Evolutionary conservation across 2,329 filamentous ascomycete genomes (phyloP).

Genomic region (Cryoendolithus antarcticus): DNA sequence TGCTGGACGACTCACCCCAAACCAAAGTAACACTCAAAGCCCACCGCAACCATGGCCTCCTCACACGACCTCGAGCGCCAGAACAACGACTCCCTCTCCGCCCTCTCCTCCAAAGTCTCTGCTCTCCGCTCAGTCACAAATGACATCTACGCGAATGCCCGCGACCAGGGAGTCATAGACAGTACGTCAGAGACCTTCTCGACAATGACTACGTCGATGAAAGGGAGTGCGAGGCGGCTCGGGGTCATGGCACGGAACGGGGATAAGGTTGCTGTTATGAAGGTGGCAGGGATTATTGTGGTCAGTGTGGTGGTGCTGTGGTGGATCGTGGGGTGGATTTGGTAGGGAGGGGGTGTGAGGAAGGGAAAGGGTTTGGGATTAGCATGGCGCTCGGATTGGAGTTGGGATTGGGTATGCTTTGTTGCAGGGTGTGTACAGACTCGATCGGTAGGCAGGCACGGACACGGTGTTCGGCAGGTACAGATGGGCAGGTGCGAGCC

Average conservation of each 20-base stretch:
- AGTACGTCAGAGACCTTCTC: constrained; percentile 84
- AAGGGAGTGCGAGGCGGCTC: constrained; percentile 69
- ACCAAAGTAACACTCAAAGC: too few relatives aligned
- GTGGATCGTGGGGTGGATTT: constrained; percentile 41
- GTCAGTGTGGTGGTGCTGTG: constrained; percentile 62
- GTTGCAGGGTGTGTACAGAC: too few relatives aligned
- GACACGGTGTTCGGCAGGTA: too few relatives aligned
- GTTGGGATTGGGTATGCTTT: too few relatives aligned
- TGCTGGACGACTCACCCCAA: too few relatives aligned
- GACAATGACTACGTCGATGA: constrained; percentile 68
- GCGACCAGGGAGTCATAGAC: constrained; percentile 78
- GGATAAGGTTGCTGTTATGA: constrained; percentile 82
- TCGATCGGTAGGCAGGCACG: too few relatives aligned
- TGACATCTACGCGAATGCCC: constrained; percentile 94
- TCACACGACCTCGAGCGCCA: constrained; percentile 55
- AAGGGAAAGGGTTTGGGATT: not conserved
- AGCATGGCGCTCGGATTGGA: not conserved
- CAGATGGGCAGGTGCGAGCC: too few relatives aligned
- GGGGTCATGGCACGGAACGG: constrained; percentile 84
- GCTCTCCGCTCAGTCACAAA: constrained; percentile 87
- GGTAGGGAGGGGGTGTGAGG: constrained; percentile 9
- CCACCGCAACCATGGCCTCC: constrained; percentile 36
- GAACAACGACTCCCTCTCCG: constrained; percentile 88
- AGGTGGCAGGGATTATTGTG: constrained; percentile 73
- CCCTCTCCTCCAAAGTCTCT: constrained; percentile 81